Evolutionary conservation across 768 basidiomycete genomes (phyloP).

Genomic region (Lentinus tigrinus): DNA sequence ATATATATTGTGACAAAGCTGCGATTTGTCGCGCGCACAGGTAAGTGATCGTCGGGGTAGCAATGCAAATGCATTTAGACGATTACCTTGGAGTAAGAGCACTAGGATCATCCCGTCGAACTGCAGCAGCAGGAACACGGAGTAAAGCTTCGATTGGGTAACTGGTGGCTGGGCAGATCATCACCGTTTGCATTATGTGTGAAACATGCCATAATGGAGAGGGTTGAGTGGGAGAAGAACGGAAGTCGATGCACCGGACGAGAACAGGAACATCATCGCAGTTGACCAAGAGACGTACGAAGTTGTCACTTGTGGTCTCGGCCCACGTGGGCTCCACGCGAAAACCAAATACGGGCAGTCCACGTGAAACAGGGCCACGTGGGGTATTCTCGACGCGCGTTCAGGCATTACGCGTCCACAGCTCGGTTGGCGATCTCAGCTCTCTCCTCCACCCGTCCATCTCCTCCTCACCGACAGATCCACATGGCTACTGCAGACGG

Average conservation of each 20-base stretch:
- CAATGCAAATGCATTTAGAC: too few species aligned
- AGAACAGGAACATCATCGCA: background rate
- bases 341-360: background rate
- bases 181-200: too few species aligned
- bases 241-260: background rate
- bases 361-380: conserved; percentile 6
- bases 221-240: too few species aligned
- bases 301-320: background rate
- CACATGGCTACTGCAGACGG: conserved; percentile 76
- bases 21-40: too few species aligned
- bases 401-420: conserved; percentile 19
- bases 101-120: too few species aligned
- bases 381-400: conserved; percentile 20
- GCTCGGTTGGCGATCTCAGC: conserved; percentile 7
- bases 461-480: background rate
- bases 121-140: too few species aligned
- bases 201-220: too few species aligned
- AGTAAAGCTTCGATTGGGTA: too few species aligned
- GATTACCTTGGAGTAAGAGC: too few species aligned
- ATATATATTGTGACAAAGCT: too few species aligned
- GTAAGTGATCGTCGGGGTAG: too few species aligned
- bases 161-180: too few species aligned
- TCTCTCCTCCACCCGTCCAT: background rate
- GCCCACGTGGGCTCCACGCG: background rate
- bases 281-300: background rate